phyloP scores from a whole-genome alignment of 768 basidiomycete species.

The Collybia sordida region DNA sequence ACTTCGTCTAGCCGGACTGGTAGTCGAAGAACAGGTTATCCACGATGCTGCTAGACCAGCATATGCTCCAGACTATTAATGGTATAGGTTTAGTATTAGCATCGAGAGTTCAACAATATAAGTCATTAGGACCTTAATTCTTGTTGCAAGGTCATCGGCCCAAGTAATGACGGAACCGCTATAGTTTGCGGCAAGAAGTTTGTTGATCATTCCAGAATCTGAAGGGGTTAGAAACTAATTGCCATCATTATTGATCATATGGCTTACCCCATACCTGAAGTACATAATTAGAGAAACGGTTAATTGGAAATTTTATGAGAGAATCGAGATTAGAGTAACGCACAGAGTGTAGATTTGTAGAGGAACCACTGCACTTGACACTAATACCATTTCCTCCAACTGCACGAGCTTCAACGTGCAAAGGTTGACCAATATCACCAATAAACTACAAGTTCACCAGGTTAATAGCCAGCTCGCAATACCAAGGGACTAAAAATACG shows the following conservation, averaged over 20 bases:
- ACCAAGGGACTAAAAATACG: constrained; percentile 17
- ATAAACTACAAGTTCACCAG: constrained; percentile 31
- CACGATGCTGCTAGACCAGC: constrained; percentile 28
- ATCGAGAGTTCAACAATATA: too few species aligned
- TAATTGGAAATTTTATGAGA: neutral
- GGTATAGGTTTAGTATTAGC: neutral
- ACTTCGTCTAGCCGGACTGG: constrained; percentile 23
- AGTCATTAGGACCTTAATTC: constrained; percentile 34
- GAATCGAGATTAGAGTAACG: constrained; percentile 6
- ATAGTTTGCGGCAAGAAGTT: constrained; percentile 32
- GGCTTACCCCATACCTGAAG: constrained; percentile 34
- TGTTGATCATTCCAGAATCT: constrained; percentile 42
- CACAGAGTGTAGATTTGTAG: constrained; percentile 45
- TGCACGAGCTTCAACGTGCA: constrained; percentile 44
- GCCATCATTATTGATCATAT: neutral
- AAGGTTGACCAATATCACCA: constrained; percentile 50
- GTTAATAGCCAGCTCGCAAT: neutral
- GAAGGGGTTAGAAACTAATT: neutral
- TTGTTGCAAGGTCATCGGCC: constrained; percentile 35
- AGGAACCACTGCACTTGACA: constrained; percentile 36
- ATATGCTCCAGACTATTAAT: constrained; percentile 30
- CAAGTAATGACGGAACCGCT: constrained; percentile 35
- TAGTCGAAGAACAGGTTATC: constrained; percentile 41
- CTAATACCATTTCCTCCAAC: constrained; percentile 45
- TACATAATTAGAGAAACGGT: neutral